Conservation (phyloP, 2,329 filamentous ascomycete species). For the Xylariaceae sp. region DNA sequence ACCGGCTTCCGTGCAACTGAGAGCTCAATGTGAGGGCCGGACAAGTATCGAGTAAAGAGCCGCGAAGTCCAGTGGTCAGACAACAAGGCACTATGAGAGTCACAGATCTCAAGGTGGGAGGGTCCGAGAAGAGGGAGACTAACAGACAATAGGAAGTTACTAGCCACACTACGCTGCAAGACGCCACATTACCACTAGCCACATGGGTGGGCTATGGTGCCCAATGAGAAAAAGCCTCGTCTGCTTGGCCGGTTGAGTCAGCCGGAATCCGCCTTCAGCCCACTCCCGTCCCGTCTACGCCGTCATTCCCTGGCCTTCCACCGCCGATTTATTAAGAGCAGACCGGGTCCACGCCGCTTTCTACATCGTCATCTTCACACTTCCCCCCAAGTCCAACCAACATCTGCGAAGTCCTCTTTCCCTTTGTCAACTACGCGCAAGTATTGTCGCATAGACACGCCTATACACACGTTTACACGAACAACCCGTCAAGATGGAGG, state of each 20-base stretch:
- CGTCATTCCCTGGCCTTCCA: slow-evolving; percentile 26
- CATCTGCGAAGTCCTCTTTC: not conserved
- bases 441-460: not conserved
- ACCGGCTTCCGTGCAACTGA: no score
- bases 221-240: not conserved
- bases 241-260: slow-evolving; percentile 22
- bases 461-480: slow-evolving; percentile 8
- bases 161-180: no score
- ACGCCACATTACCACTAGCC: no score
- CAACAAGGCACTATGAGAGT: no score
- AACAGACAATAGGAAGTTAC: no score
- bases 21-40: no score
- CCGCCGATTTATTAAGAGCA: slow-evolving; percentile 14
- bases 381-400: not conserved
- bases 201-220: no score
- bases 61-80: no score
- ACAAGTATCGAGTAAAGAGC: no score
- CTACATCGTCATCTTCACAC: not conserved
- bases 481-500: slow-evolving; percentile 54
- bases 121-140: no score
- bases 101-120: no score
- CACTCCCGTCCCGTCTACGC: slow-evolving; percentile 12
- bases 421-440: not conserved
- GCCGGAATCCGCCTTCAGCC: slow-evolving; percentile 21
- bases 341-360: not conserved